Evolutionary conservation across 352 stramenopile genomes (phyloP), one percentile per base, ranked within the genome.

Genomic region (Globisporangium acanthophoron): DNA sequence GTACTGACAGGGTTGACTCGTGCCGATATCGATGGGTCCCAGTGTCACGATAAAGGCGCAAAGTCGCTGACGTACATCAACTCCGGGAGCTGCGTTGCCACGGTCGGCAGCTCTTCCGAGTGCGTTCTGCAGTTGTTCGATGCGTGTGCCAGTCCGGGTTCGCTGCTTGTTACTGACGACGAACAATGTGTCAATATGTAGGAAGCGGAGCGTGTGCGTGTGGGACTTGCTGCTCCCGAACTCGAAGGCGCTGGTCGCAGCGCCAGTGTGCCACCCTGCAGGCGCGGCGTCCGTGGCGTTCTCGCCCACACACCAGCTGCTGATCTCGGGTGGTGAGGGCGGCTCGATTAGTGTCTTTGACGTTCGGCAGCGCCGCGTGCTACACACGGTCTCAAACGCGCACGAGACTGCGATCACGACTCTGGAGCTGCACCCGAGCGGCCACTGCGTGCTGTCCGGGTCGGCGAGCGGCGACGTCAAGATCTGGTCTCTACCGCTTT

Each of bases 1-100:
- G 29, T 21, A 18, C 29, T 43, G 37, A 43, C 11, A 18, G 20
- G 5, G 12, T 18, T 5, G 4, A 16, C 37, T 43, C 0, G 12
- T 43, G 11, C 12, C 37, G 11, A 16, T 5, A 13, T 43, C 4
- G 9, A 2, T 39, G 7, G 33, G 21, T 12, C 2, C 21, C 47
- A 91, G 72, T 94, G 85, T 52, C 86, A 96, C 64, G 85, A 94
- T 61, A 93, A 93, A 59, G 78, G 84, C n/a, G 85, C 82, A 0
- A 87, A 88, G 44, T 76, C 77, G 5, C 66, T 96, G 3, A 64
- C 72, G 15, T 96, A 93, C 52, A 69, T 96, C 45, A 93, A 96
- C 49, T 91, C 84, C 24, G 78, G 76, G 20, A 89, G 76, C 44
- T 85, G 78, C 39, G 49, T 96, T 16, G 86, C 83, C 16, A 94